Conservation (phyloP, 2,329 filamentous ascomycete genomes). For the Elsinoe necatrix region DNA sequence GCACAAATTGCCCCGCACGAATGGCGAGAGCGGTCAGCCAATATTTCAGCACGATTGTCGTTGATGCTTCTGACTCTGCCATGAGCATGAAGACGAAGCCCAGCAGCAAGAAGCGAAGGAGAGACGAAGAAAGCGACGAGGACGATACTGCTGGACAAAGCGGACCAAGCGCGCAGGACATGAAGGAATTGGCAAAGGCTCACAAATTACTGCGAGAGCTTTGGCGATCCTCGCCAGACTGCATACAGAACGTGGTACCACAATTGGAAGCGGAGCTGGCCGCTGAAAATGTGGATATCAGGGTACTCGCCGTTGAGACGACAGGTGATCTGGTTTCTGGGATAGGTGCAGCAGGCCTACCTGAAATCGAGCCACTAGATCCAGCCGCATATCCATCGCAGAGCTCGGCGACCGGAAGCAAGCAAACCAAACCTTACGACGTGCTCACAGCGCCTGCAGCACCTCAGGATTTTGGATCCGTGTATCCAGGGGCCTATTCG, state of each 20-base stretch:
- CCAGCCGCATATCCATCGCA: conserved; percentile 77
- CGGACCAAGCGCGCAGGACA: conserved; percentile 70
- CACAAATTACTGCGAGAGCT: conserved; percentile 83
- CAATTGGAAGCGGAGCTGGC: conserved; percentile 87
- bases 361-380: conserved; percentile 62
- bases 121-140: conserved; percentile 33
- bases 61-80: conserved; percentile 57
- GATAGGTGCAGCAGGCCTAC: conserved; percentile 83
- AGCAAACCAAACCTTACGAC: conserved; percentile 42
- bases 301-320: conserved; percentile 83
- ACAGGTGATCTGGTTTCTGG: conserved; percentile 91
- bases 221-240: conserved; percentile 82
- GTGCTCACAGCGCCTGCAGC: conserved; percentile 76
- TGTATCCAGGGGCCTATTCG: conserved; percentile 69
- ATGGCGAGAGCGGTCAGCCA: conserved; percentile 92
- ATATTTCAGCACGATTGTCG: conserved; percentile 94
- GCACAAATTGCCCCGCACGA: conserved; percentile 79
- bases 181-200: conserved; percentile 81
- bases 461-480: conserved; percentile 80
- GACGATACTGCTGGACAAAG: conserved; percentile 39
- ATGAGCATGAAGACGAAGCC: conserved; percentile 39
- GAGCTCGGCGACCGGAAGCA: conserved; percentile 33
- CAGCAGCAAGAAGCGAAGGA: conserved; percentile 40
- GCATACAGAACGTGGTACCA: conserved; percentile 86
- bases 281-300: conserved; percentile 79